Base-by-base conservation (phyloP, 2,329 filamentous ascomycete species). In the Calonectria crousiana region DNA sequence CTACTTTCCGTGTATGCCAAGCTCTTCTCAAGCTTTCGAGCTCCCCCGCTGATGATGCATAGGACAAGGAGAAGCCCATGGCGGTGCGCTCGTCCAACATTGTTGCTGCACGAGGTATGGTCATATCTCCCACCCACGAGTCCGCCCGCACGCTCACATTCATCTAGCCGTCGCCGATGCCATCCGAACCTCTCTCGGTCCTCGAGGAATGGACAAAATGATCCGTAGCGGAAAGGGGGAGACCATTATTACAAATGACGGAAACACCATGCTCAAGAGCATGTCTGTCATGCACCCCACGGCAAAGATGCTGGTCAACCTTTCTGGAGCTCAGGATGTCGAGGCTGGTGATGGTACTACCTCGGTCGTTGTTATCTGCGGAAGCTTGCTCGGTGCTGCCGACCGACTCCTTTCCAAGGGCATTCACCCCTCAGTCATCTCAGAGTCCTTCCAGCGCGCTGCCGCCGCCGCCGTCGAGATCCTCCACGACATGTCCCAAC, bases 241-340 rank as follows among this genome's bases (percentile, higher is more conserved):
- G 86, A 98, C 96, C 73, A 97, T 98, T 85, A 99, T 99, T 88
- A 99, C 97, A 83, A 99, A 99, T 89, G 97, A 99, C 87, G 97
- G 97, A 85, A 98, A 97, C 89, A 99, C 97, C 72, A 99, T 99
- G 96, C 89, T 99, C 83, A 98, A 95, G 88, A 96, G 96, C 89
- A 98, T 99, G 97, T 94, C 95, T 78, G 97, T 99, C 79, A 95
- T 99, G 94, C 97, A 99, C 84, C 97, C 97, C n/a, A 98, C 97
- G 64, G 97, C 97, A 67, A 98, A 98, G 89, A 99, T 99, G 97
- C 90, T 99, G 79, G 97, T 99, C 82, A 96, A 99, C 86, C 91
- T 99, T 76, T 97, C 96, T 82, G 95, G 97, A 79, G 97, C 97
- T 78, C 97, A 99, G 86, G 97, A 99, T 88, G 95, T 99, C 75